Conservation (phyloP, 768 basidiomycete species). For the Russula dissimulans region DNA sequence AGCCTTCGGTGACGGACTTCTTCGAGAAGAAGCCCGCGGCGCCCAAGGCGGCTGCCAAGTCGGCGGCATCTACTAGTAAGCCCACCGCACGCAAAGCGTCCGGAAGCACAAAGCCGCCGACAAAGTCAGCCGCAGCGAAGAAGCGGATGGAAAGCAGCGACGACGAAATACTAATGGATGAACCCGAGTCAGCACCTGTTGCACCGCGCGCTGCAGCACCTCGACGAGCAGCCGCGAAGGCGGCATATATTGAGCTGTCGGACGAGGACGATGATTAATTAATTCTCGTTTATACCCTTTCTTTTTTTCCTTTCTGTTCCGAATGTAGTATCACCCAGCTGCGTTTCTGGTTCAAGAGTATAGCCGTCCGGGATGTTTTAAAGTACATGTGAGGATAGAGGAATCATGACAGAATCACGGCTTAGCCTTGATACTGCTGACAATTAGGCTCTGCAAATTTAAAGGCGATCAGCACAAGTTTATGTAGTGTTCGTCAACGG, state of each 20-base stretch:
- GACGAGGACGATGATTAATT: slow-evolving; percentile 34
- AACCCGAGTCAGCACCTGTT: slow-evolving; percentile 30
- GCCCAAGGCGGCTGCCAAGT: slow-evolving; percentile 16
- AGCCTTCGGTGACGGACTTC: slow-evolving; percentile 44
- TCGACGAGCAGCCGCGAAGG: slow-evolving; percentile 40
- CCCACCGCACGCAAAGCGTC: slow-evolving; percentile 39
- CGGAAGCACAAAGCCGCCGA: slow-evolving; percentile 41
- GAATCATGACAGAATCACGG: slow-evolving; percentile 18
- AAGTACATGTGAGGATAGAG: slow-evolving; percentile 1
- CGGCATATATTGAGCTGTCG: slow-evolving; percentile 34
- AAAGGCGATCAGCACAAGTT: not conserved
- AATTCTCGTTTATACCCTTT: slow-evolving; percentile 33
- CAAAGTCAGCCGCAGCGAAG: slow-evolving; percentile 19
- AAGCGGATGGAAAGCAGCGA: slow-evolving; percentile 32
- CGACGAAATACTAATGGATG: slow-evolving; percentile 36
- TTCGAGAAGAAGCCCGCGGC: slow-evolving; percentile 35
- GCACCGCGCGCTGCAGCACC: slow-evolving; percentile 36
- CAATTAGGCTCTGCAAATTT: slow-evolving; percentile 15
- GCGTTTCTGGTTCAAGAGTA: not conserved
- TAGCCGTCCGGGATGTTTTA: not conserved
- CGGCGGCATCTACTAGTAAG: not conserved
- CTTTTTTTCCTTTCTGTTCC: slow-evolving; percentile 40
- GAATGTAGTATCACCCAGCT: not conserved
- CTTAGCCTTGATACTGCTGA: slow-evolving; percentile 29
- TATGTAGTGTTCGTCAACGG: too few relatives aligned